Percentiles rank a stretch among this genome's conserved stretches.
Conservation (phyloP, 306 rosid genomes). For the Canavalia ensiformis region DNA sequence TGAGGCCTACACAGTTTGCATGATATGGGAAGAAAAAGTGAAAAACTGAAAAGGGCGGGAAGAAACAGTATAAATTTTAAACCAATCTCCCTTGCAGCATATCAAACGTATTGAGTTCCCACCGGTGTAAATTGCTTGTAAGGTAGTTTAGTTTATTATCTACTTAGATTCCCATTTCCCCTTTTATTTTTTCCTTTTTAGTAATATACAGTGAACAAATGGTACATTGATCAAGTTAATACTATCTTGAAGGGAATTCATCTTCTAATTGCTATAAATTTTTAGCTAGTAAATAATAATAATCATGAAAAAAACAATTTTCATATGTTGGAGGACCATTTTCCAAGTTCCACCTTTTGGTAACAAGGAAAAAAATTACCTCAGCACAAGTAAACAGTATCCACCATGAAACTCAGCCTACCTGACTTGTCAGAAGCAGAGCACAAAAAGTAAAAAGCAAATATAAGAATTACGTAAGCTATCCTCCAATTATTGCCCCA, state of each 20-base stretch:
- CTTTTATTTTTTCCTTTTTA: background rate
- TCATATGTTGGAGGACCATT: constrained; percentile 14
- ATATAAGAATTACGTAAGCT: background rate
- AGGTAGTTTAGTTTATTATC: background rate
- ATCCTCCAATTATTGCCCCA: constrained; percentile 37
- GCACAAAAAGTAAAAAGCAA: background rate
- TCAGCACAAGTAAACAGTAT: background rate
- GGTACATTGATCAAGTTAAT: background rate
- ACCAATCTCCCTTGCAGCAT: no score
- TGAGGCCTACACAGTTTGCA: no score
- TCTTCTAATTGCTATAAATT: background rate
- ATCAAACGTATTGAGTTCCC: no score
- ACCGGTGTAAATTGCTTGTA: background rate
- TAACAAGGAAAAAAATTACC: background rate
- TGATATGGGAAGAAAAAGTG: no score
- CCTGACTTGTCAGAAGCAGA: constrained; percentile 4
- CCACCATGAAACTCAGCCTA: background rate
- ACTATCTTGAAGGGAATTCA: background rate
- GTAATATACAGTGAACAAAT: background rate
- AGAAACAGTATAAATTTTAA: no score
- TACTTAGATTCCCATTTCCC: no score
- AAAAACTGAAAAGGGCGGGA: no score
- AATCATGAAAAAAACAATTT: background rate
- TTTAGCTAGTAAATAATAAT: background rate
- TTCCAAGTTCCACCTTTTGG: background rate